Conservation (phyloP, 1,284 basidiomycete genomes). For the Agroathelia rolfsii region DNA sequence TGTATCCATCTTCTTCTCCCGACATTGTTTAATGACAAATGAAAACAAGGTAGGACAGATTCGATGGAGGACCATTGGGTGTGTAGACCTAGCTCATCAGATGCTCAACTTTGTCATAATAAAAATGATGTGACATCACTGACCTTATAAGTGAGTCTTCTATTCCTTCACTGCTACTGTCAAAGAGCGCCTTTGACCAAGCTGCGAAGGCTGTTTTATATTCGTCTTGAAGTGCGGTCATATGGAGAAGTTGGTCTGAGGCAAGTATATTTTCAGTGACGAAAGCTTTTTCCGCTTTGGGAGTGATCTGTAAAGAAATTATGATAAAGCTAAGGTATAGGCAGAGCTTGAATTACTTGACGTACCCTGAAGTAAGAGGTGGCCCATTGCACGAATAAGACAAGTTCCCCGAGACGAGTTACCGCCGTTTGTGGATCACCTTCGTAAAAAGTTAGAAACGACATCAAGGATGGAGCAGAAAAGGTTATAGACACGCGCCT, state of each 20-base stretch:
- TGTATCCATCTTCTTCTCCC: slow-evolving; percentile 46
- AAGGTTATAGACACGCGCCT: slow-evolving; percentile 33
- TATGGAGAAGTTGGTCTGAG: slow-evolving; percentile 32
- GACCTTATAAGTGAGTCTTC: slow-evolving; percentile 72
- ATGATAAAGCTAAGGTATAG: slow-evolving; percentile 23
- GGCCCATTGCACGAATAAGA: slow-evolving; percentile 59
- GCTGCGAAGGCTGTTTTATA: slow-evolving; percentile 39
- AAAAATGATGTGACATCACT: slow-evolving; percentile 11
- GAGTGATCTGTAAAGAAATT: slow-evolving; percentile 23
- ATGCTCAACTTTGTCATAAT: neutral
- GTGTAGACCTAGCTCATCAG: slow-evolving; percentile 42
- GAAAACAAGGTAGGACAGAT: slow-evolving; percentile 58
- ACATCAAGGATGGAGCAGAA: slow-evolving; percentile 4
- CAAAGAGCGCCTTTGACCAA: slow-evolving; percentile 73
- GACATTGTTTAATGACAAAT: slow-evolving; percentile 42
- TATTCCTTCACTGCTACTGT: slow-evolving; percentile 67
- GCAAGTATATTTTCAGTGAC: slow-evolving; percentile 41
- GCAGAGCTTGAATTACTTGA: slow-evolving; percentile 7
- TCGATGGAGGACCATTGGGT: slow-evolving; percentile 53
- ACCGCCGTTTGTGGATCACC: slow-evolving; percentile 76
- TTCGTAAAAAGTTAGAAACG: slow-evolving; percentile 18
- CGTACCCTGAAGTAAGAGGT: slow-evolving; percentile 54
- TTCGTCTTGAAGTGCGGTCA: slow-evolving; percentile 35
- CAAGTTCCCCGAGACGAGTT: slow-evolving; percentile 62
- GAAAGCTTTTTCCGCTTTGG: slow-evolving; percentile 32